A percentile compares a stretch with the other conserved stretches of the same genome.
Evolutionary conservation across 2,329 filamentous ascomycete genomes (phyloP).

Genomic region (Penicillium vulpinum): DNA sequence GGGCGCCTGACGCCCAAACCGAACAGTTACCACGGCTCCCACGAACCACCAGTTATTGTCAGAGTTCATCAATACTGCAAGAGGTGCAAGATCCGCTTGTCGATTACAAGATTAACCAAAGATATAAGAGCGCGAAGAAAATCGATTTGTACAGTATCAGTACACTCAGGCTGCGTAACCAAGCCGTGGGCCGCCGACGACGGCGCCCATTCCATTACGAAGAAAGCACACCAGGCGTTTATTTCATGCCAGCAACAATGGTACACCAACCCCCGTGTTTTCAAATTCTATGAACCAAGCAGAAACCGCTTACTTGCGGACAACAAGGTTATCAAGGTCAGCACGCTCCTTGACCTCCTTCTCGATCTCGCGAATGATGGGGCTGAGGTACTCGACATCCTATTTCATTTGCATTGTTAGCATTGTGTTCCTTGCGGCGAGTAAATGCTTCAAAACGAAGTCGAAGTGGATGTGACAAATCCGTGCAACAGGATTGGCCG

Average conservation of each 20-base stretch:
- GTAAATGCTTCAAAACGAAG: not conserved
- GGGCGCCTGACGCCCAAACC: not conserved
- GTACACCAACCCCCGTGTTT: slow-evolving; percentile 25
- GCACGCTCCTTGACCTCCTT: slow-evolving; percentile 65
- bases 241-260: slow-evolving; percentile 20
- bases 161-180: slow-evolving; percentile 34
- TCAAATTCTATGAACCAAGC: slow-evolving; percentile 21
- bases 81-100: not conserved
- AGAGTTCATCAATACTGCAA: not conserved
- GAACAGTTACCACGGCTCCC: not conserved
- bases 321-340: slow-evolving; percentile 67
- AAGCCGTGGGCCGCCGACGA: slow-evolving; percentile 27
- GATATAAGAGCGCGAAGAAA: slow-evolving; percentile 27
- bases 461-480: slow-evolving; percentile 34
- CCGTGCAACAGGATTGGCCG: slow-evolving; percentile 39
- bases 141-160: slow-evolving; percentile 46
- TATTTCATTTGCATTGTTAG: slow-evolving; percentile 39
- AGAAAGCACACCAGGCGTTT: slow-evolving; percentile 24
- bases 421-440: not conserved
- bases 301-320: slow-evolving; percentile 48
- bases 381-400: slow-evolving; percentile 66
- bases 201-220: slow-evolving; percentile 26
- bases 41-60: not conserved
- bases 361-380: slow-evolving; percentile 69
- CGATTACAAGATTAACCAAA: not conserved